Evolutionary conservation across 164 flowering plant species (phyloP), one percentile per base, ranked within the genome.

Genomic region (Liquidambar formosana): DNA sequence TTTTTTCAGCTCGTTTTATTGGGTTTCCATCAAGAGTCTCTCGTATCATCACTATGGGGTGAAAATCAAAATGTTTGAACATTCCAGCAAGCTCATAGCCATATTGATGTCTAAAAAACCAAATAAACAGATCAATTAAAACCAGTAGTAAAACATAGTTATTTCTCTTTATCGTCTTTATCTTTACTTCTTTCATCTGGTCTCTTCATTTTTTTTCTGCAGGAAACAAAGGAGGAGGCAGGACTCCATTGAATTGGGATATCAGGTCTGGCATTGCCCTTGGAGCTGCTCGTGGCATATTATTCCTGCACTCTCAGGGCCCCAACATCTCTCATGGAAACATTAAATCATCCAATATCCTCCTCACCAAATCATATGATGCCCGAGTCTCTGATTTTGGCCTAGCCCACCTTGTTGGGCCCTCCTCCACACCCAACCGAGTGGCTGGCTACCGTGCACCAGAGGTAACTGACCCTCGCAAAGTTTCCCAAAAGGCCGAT

Each of bases 381-480:
- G 87, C 89, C 28, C 82, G 85, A 2, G 83, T 93, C 26, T 86
- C 94, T 12, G 97, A 93, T 71, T 85, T 88, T 53, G 96, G 97
- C 33, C 78, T 93, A 3, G 85, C 89, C 21, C 88, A 88, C 21
- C 86, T 93, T 4, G 87, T 88, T 46, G 93, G 86, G 25, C 77
- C 83, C 43, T 78, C 97, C 47, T 74, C 88, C 45, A 78, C 91
- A 2, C 88, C 92, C 25, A 82, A 78, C 62, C 77, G 93, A 1
- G 84, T 80, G 11, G 80, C 83, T 3, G 94, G 97, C 45, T 93
- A 93, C 72, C 85, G 94, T 1, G 97, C 97, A 19, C 97, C 97
- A 3, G 97, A 93, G 71, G 90, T 88, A 19, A 83, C 91, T 19
- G 97, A 89, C 60, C 84, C 94, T 28, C 84, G 88, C 15, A 88